Evolutionary conservation across 75 land plant species (phyloP).

Genomic region (Sequoiadendron giganteum): DNA sequence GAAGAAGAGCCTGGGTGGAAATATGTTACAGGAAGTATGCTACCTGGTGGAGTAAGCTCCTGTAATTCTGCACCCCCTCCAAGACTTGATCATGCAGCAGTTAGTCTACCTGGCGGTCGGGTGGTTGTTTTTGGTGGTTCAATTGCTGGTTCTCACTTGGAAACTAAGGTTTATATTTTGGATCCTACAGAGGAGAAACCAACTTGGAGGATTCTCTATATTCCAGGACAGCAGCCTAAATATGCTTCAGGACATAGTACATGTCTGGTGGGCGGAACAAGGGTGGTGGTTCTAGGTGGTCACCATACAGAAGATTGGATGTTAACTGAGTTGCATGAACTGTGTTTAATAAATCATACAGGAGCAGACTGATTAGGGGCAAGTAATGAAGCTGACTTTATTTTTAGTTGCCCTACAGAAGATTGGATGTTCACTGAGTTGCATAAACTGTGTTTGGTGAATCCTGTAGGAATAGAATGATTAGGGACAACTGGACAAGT

Average conservation of each 20-base stretch:
- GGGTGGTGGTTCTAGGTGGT: conserved; percentile 76
- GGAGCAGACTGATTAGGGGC: background rate
- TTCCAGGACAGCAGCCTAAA: conserved; percentile 63
- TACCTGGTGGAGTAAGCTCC: conserved; percentile 71
- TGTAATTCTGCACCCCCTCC: conserved; percentile 73
- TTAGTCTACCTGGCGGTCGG: conserved; percentile 75
- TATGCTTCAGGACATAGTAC: conserved; percentile 92
- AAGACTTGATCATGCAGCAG: conserved; percentile 81
- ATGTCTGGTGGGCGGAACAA: conserved; percentile 81
- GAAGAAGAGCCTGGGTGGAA: conserved; percentile 85
- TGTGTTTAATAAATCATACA: background rate
- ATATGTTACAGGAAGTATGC: conserved; percentile 64
- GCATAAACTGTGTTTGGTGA: conserved; percentile 29
- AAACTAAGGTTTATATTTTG: conserved; percentile 64
- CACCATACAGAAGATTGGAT: conserved; percentile 90
- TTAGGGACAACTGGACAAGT: background rate
- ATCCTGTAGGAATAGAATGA: background rate
- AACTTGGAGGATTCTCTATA: conserved; percentile 76
- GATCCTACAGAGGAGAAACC: conserved; percentile 77
- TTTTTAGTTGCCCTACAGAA: conserved; percentile 63
- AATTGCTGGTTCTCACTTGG: conserved; percentile 71
- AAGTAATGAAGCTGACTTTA: background rate
- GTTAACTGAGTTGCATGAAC: conserved; percentile 71
- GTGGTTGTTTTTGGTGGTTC: conserved; percentile 73
- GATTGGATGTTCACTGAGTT: conserved; percentile 83